Conservation (phyloP, 768 basidiomycete genomes). For the Mrakia frigida region DNA sequence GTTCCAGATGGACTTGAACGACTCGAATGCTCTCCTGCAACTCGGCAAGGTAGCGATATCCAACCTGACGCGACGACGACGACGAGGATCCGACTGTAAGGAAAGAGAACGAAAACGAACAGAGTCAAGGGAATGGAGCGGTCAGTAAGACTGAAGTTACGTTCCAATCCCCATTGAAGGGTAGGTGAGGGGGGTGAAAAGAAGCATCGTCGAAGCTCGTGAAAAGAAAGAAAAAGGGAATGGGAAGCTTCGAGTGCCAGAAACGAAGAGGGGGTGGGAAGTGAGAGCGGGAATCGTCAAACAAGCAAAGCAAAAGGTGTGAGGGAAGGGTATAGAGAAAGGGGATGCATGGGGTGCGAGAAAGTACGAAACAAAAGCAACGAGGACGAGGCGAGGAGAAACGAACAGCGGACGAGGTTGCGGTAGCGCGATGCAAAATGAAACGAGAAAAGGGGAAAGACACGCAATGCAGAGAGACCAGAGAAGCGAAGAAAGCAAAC, state of each 20-base stretch:
- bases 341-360: neutral
- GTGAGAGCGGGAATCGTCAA: neutral
- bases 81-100: neutral
- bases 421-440: neutral
- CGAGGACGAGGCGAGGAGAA: neutral
- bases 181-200: neutral
- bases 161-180: slow-evolving; percentile 2
- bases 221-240: neutral
- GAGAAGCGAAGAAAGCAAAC: neutral
- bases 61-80: neutral
- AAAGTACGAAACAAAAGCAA: neutral
- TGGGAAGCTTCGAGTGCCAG: neutral
- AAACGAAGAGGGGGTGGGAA: neutral
- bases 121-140: neutral
- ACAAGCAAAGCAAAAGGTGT: neutral
- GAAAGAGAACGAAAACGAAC: neutral
- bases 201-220: neutral
- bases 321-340: neutral
- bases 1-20: slow-evolving; percentile 65
- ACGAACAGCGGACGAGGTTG: no score
- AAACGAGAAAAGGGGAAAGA: neutral
- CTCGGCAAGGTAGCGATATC: slow-evolving; percentile 52
- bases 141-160: neutral
- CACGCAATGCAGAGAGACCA: neutral
- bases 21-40: slow-evolving; percentile 80